Evolutionary conservation across 164 flowering plant genomes (phyloP), one percentile per base, ranked within the genome.

Genomic region (Aristolochia contorta): DNA sequence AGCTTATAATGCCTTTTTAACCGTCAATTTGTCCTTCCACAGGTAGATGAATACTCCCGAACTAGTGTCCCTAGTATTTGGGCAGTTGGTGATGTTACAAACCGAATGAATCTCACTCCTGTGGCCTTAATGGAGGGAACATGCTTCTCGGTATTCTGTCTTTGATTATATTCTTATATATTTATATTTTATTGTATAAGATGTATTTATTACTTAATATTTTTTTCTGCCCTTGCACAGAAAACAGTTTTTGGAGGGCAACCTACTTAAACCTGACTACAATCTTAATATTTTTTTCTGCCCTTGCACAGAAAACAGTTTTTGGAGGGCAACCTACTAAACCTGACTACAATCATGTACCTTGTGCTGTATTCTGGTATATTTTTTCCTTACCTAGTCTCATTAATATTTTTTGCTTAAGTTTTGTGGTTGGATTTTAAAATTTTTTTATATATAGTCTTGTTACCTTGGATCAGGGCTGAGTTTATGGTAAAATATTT

Each of bases 41-140:
- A 93, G 99, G 99, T 93, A 6, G 84, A 93, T 64, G 97, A 84
- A 63, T 85, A 77, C 71, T 90, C 99, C 20, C 77, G 76, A 45
- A 86, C 99, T 60, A 88, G 67, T 61, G 60, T 93, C 62, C 89
- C 96, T 25, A 90, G 91, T 72, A 88, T 93, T 69, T 93, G 96
- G 97, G 99, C 99, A 57, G 74, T 93, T 47, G 99, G 99, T 65
- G 99, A 93, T 83, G 99, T 86, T 68, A 89, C 96, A 54, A 84
- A 89, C 68, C 74, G 96, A 21, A 77, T 84, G 61, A 89, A 89
- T 72, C 92, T 89, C 65, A 89, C 96, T 22, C 96, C 96, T 25
- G 92, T 89, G 32, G 96, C 96, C 58, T 75, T 89, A 60, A 83
- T 89, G 96, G 96, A 89, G 76, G 96, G 81, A 67, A 70, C 77